Percentiles rank a stretch among this genome's conserved stretches.
Conservation (phyloP, 345 rosid species). For the Arabidopsis suecica region DNA sequence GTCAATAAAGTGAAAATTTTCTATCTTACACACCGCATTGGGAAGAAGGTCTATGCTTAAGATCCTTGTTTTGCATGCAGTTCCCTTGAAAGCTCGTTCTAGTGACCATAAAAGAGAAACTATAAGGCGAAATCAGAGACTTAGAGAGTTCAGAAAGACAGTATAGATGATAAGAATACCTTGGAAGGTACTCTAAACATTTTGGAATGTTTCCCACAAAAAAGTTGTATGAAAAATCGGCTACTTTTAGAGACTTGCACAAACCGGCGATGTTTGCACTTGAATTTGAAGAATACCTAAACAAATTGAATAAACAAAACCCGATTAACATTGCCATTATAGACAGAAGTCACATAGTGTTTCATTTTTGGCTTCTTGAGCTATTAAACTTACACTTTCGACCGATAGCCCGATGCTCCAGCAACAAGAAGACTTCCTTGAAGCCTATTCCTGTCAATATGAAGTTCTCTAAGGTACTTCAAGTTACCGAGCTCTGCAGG, state of each 20-base stretch:
- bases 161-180: conserved; percentile 49
- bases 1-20: neutral
- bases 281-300: conserved; percentile 67
- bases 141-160: conserved; percentile 9
- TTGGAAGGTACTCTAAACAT: conserved; percentile 80
- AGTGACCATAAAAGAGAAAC: conserved; percentile 30
- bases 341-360: conserved; percentile 4
- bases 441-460: conserved; percentile 85
- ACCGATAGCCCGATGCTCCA: conserved; percentile 37
- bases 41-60: conserved; percentile 67
- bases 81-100: conserved; percentile 93
- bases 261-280: conserved; percentile 63
- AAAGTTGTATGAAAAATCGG: conserved; percentile 89
- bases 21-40: conserved; percentile 67
- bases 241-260: conserved; percentile 77
- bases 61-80: conserved; percentile 68
- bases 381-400: conserved; percentile 43
- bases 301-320: neutral
- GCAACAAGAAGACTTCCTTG: conserved; percentile 79
- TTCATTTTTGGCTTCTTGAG: conserved; percentile 15
- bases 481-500: conserved; percentile 84
- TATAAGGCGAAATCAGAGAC: conserved; percentile 5
- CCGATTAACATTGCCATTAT: conserved; percentile 5
- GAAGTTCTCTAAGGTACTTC: conserved; percentile 76
- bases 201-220: conserved; percentile 84